Conservation (phyloP, 805 yeast species). For the Tetrapisispora phaffii region DNA sequence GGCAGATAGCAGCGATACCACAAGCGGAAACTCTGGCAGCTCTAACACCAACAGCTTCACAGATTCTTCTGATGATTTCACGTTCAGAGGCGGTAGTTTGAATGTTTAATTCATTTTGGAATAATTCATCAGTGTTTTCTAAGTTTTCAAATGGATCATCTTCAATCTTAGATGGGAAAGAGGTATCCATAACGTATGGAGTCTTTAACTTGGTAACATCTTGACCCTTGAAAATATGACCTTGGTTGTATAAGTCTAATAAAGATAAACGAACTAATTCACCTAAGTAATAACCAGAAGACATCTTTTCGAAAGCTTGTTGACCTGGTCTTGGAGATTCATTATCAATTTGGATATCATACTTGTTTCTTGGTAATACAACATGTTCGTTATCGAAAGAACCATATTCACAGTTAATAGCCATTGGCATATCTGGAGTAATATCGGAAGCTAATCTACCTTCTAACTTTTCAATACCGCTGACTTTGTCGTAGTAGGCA, state of each 20-base stretch:
- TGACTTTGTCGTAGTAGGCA: slow-evolving; percentile 76
- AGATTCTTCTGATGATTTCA: slow-evolving; percentile 67
- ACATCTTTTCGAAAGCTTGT: slow-evolving; percentile 94
- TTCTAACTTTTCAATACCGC: slow-evolving; percentile 69
- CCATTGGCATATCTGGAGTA: slow-evolving; percentile 62
- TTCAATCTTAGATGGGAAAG: slow-evolving; percentile 79
- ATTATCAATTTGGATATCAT: slow-evolving; percentile 68
- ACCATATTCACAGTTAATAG: slow-evolving; percentile 97
- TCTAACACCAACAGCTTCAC: slow-evolving; percentile 84
- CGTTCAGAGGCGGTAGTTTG: slow-evolving; percentile 69
- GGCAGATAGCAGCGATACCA: slow-evolving; percentile 90
- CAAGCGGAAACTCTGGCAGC: slow-evolving; percentile 87
- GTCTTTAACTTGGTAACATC: slow-evolving; percentile 51
- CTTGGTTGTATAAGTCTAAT: slow-evolving; percentile 57
- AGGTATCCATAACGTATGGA: slow-evolving; percentile 76
- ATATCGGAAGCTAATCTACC: slow-evolving; percentile 61
- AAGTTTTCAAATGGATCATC: slow-evolving; percentile 82
- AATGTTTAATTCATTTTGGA: slow-evolving; percentile 49
- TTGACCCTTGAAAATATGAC: slow-evolving; percentile 60
- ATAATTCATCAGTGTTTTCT: slow-evolving; percentile 59
- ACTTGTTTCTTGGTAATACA: slow-evolving; percentile 81
- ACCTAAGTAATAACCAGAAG: slow-evolving; percentile 92
- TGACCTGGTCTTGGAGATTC: slow-evolving; percentile 94
- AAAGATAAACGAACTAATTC: slow-evolving; percentile 77
- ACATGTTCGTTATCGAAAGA: slow-evolving; percentile 87